Base-by-base conservation (phyloP, 2,329 filamentous ascomycete species). In the Curvularia sp. region DNA sequence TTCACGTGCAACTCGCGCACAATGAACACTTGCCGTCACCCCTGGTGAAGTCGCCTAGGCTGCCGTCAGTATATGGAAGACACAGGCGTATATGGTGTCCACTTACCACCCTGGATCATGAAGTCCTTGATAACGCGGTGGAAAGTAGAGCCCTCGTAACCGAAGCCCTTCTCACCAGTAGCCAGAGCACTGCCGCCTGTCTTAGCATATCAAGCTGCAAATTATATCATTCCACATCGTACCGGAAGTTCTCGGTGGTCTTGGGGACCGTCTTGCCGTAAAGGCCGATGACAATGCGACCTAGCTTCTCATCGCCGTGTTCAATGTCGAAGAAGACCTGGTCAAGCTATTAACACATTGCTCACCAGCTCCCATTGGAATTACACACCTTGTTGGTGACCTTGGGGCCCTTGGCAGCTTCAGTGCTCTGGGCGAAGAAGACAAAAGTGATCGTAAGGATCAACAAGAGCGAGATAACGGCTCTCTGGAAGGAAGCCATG, bases 61-160 rank as follows among this genome's bases (percentile, higher is more conserved):
- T 23, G 34, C n/a, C 23, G 27, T 57, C n/a, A 57, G 48, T 27
- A 47, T 23, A 28, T 18, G 23, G 10, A 49, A 12, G 28, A 49
- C 38, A 5, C 28, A n/a, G 15, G 49, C n/a, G 30, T 19, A n/a
- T 38, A 28, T 19, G 8, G 23, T 21, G 15, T 49, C n/a, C 28
- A 50, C 55, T 41, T 58, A 58, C 55, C 91, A 70, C 91, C 91
- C 83, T 94, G 91, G 78, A 95, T 93, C 92, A 95, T 95, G 82
- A 95, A 95, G 69, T 88, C 78, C 83, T 92, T 91, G 84, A 95
- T 95, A 76, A 95, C 90, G 78, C 92, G 91, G 85, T 96, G 92
- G 88, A 96, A 96, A 74, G 80, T 84, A 50, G 90, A 93, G 62
- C 87, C 90, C 80, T 92, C 82, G 76, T 93, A 96, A 65, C 91